Conservation (phyloP, 306 rosid species). For the Cicer chorassanicum region DNA sequence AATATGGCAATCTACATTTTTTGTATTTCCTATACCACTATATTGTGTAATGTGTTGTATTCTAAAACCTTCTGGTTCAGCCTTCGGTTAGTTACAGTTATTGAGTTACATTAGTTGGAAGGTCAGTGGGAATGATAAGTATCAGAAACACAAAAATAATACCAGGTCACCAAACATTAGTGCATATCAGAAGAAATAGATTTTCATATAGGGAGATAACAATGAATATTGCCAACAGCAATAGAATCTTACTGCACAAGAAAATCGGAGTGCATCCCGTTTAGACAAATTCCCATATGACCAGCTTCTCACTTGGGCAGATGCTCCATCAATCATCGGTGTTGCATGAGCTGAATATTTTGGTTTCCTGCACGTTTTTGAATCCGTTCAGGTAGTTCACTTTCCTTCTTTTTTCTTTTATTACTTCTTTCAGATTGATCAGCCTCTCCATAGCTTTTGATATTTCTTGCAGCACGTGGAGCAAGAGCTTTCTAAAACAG, state of each 20-base stretch:
- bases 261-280: conserved; percentile 87
- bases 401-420: conserved; percentile 88
- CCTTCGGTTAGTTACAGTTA: too few species aligned
- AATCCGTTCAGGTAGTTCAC: conserved; percentile 74
- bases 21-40: too few species aligned
- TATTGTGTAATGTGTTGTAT: background rate
- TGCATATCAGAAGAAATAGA: conserved; percentile 17
- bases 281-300: conserved; percentile 91
- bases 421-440: conserved; percentile 71
- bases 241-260: conserved; percentile 74
- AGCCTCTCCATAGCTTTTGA: conserved; percentile 87
- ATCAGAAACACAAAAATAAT: background rate
- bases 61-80: conserved; percentile 1
- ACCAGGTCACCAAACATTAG: background rate
- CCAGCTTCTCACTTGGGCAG: conserved; percentile 92
- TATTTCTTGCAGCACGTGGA: conserved; percentile 93
- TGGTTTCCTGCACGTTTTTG: conserved; percentile 80
- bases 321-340: conserved; percentile 89
- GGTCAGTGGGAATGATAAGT: background rate
- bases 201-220: background rate
- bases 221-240: conserved; percentile 1
- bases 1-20: background rate
- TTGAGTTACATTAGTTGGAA: too few species aligned
- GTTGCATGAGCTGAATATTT: conserved; percentile 67
- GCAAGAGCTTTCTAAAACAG: conserved; percentile 75